Evolutionary conservation across 495 filamentous ascomycete genomes (phyloP).

Genomic region (Lasiosphaeria hispida): DNA sequence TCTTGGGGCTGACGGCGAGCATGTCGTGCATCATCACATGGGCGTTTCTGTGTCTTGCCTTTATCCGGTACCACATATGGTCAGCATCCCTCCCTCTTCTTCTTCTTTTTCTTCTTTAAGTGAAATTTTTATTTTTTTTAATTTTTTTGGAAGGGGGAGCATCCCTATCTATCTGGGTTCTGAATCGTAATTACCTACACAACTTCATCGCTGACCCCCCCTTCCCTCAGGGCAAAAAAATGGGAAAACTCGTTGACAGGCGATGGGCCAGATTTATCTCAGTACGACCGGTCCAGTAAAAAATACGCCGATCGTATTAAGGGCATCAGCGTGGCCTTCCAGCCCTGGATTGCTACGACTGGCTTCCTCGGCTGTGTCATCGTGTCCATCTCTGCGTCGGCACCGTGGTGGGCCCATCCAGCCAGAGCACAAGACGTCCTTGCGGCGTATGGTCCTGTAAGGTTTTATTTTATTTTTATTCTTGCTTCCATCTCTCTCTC

Average conservation of each 20-base stretch:
- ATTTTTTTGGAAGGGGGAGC: no score
- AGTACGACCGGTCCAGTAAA: neutral
- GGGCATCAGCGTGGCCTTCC: neutral
- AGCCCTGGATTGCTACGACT: neutral
- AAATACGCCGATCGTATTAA: neutral
- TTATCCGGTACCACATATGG: slow-evolving; percentile 37
- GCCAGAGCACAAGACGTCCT: neutral
- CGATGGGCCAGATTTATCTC: no score
- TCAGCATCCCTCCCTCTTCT: slow-evolving; percentile 1
- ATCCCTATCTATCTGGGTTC: no score
- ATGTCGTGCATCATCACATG: slow-evolving; percentile 44
- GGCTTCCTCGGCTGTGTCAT: slow-evolving; percentile 7
- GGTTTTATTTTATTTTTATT: no score
- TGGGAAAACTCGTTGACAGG: no score
- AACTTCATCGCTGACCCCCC: no score
- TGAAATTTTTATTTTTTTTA: no score
- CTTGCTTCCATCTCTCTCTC: no score
- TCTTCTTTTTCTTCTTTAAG: no score
- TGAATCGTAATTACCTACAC: no score
- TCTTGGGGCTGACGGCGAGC: slow-evolving; percentile 39
- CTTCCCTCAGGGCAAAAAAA: no score
- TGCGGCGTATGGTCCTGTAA: neutral
- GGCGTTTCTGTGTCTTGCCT: slow-evolving; percentile 45
- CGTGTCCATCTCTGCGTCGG: slow-evolving; percentile 4
- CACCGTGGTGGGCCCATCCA: slow-evolving; percentile 6